Base-by-base conservation (phyloP, 1,139 yeast genomes). In the Spathaspora sp. region DNA sequence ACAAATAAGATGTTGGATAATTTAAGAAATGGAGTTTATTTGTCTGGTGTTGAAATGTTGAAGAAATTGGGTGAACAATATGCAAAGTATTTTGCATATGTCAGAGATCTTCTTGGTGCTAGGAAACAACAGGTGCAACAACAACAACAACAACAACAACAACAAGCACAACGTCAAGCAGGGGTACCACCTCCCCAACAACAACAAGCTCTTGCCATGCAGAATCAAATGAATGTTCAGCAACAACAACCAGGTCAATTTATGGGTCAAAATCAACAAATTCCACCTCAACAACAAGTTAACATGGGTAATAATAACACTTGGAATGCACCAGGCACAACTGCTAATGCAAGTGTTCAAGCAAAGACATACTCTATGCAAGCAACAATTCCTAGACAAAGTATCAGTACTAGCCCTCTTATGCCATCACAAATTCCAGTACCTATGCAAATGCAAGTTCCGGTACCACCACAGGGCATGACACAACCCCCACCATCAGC, bases 1-100 rank as follows among this genome's bases (percentile, higher is more conserved):
- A 81, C 89, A 39, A 84, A 82, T 57, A 86, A 84, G 60, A 86
- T 89, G 50, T 69, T 84, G 59, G 95, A 88, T 45, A 81, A 80
- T 53, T 65, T 86, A 61, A 76, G 81, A 57, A 71, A 81, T 63
- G 82, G 87, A 36, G 64, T 78, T 47, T 84, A 78, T 64, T 72
- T 85, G 63, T 84, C 93, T 10, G 76, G 80, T 4, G 86, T 87
- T 7, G 89, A 82, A 47, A 74, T 88, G 42, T 70, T 88, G 43
- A 88, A 82, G 44, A 86, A 84, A 62, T 78, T 89, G 46, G 80
- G 84, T 51, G 70, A 76, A 43, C 95, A 89, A 57, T 83, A 87
- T 51, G 86, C 83, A 49, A 81, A 84, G 58, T 89, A 86, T 60
- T 83, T 87, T 65, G 82, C 81, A 48, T 86, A 81, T 63, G 90